Evolutionary conservation across 352 stramenopile genomes (phyloP).

Genomic region (Thraustochytrium striatum): DNA sequence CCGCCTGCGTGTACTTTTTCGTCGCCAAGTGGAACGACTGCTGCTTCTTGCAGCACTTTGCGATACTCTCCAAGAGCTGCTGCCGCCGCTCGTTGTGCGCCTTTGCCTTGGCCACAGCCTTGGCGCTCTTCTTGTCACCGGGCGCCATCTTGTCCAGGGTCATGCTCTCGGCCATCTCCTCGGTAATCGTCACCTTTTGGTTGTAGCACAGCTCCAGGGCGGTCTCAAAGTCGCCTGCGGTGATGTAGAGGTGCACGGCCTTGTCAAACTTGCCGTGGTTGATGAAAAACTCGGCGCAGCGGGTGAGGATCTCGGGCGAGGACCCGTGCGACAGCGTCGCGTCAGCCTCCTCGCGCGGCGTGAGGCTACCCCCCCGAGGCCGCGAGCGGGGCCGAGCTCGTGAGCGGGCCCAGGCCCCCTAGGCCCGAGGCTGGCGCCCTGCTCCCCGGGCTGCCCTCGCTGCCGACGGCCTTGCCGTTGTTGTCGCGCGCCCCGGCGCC

Average conservation of each 20-base stretch:
- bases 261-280: constrained; percentile 81
- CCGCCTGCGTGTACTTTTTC: constrained; percentile 91
- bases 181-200: constrained; percentile 78
- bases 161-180: constrained; percentile 84
- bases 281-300: constrained; percentile 86
- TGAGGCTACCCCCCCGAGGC: background rate
- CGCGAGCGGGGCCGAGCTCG: no score
- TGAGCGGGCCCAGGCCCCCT: no score
- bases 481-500: background rate
- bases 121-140: constrained; percentile 9
- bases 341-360: constrained; percentile 17
- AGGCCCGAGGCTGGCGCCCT: background rate
- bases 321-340: no score
- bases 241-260: constrained; percentile 75
- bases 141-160: constrained; percentile 67
- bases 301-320: constrained; percentile 70
- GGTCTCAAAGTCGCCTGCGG: constrained; percentile 67
- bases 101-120: constrained; percentile 58
- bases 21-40: constrained; percentile 82
- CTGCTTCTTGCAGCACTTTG: constrained; percentile 85
- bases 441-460: background rate
- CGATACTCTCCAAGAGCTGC: constrained; percentile 79
- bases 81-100: constrained; percentile 61
- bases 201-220: constrained; percentile 81
- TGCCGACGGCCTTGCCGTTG: background rate